A percentile compares a stretch with the other conserved stretches of the same genome.
Evolutionary conservation across 805 yeast genomes (phyloP).

Genomic region (Blastobotrys americana): DNA sequence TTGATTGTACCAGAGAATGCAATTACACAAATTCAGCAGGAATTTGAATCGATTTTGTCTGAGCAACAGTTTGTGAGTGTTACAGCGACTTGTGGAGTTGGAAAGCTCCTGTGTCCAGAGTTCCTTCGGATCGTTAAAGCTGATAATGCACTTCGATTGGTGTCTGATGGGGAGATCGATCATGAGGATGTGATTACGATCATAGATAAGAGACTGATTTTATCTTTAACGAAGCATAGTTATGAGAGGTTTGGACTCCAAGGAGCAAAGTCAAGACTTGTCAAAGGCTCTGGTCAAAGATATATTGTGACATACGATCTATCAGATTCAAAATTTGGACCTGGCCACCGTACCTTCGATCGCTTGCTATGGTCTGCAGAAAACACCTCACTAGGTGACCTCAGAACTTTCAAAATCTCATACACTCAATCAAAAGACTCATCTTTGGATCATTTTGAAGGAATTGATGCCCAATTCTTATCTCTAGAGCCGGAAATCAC

Average conservation of each 20-base stretch:
- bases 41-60: no score
- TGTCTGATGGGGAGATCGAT: conserved; percentile 23
- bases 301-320: conserved; percentile 13
- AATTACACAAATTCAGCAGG: no score
- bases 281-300: conserved; percentile 1
- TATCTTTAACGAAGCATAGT: conserved; percentile 29
- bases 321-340: conserved; percentile 3
- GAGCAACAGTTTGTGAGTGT: no score
- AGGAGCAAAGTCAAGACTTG: conserved; percentile 25
- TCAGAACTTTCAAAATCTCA: not conserved
- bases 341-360: conserved; percentile 12
- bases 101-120: no score
- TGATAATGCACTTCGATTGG: no score
- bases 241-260: conserved; percentile 32
- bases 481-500: not conserved
- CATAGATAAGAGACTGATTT: conserved; percentile 22
- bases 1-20: not conserved
- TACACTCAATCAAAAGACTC: not conserved
- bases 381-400: conserved; percentile 12
- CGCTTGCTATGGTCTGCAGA: conserved; percentile 20
- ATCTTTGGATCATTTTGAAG: no score
- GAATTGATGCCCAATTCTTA: not conserved
- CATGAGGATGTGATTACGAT: conserved; percentile 31
- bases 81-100: no score
- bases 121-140: no score